Conservation (phyloP, 768 basidiomycete genomes). For the Cyclocybe cylindracea region DNA sequence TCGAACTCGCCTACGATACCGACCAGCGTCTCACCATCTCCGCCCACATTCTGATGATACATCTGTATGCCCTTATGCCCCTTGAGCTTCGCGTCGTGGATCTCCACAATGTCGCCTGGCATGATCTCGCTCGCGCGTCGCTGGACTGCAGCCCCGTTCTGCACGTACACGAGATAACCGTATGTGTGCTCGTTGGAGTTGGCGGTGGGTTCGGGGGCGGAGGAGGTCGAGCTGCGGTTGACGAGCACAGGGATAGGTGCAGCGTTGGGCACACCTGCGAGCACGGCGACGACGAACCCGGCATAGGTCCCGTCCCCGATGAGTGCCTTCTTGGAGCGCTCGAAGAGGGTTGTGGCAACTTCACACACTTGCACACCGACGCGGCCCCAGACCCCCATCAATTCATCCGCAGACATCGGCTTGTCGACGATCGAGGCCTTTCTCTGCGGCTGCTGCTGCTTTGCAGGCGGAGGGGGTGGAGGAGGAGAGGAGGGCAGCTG, state of each 20-base stretch:
- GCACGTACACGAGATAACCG: conserved; percentile 78
- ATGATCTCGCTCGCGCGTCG: conserved; percentile 77
- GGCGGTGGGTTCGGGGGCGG: too few species aligned
- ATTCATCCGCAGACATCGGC: conserved; percentile 58
- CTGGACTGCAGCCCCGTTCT: conserved; percentile 66
- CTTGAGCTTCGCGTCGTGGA: conserved; percentile 71
- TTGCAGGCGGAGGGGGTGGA: conserved; percentile 25
- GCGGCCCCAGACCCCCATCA: conserved; percentile 69
- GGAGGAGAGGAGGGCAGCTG: conserved; percentile 13
- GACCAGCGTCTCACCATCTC: conserved; percentile 53
- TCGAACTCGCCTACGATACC: conserved; percentile 86
- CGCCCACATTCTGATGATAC: conserved; percentile 63
- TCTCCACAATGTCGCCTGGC: conserved; percentile 81
- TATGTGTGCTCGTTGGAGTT: conserved; percentile 40
- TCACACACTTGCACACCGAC: conserved; percentile 78
- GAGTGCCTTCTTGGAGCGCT: conserved; percentile 75
- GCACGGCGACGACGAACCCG: conserved; percentile 72
- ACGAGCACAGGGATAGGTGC: conserved; percentile 26
- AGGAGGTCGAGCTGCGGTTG: too few species aligned
- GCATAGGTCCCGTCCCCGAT: conserved; percentile 85
- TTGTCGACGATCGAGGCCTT: conserved; percentile 25
- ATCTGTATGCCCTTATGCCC: conserved; percentile 81
- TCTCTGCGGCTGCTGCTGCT: conserved; percentile 1
- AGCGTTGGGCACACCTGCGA: conserved; percentile 68
- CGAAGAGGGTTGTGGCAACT: conserved; percentile 63